Base-by-base conservation (phyloP, 2,329 filamentous ascomycete species). In the Huntiella omanensis region DNA sequence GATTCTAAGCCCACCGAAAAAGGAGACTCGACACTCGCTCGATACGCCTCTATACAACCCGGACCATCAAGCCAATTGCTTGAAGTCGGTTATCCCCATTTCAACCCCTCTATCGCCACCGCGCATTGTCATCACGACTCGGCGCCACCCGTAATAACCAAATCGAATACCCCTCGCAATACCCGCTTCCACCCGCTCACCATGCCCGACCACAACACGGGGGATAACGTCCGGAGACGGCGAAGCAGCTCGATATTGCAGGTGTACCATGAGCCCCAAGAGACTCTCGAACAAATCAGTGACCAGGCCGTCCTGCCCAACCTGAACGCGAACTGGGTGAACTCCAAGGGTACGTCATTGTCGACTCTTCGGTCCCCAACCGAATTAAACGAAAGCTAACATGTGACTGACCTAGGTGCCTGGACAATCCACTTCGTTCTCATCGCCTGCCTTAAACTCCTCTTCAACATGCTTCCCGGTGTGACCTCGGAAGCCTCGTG, bases 401-500 rank as follows among this genome's bases (percentile, higher is more conserved):
- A 34, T 3, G 13, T 33, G 41, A 19, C 34, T 32, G 43, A 10
- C 43, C 10, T 59, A 96, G 88, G 91, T 63, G 91, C 91, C 57
- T 98, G 91, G 91, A 86, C 83, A 51, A 95, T 98, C 60, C 91
- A 98, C 65, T 75, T 94, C 55, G 84, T 98, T 57, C 69, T 95
- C 58, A 98, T 98, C 60, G 68, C 81, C 50, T 76, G 77, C 58
- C 76, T 94, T 60, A 98, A 98, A 68, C 88, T 98, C 59, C 75
- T 98, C 58, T 98, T 88, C 70, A 86, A 95, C 64, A 88, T 94
- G 58, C 82, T 98, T 52, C 91, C 91, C 13, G 86, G 87, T 54
- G 83, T 96, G 55, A 93, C 88, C 33, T 91, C 96, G 65, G 91
- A 98, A 66, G 93, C 86, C 36, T 96, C 88, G 51, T 98, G 91